Conservation (phyloP, 148 eudicot species). For the Camellia japonica region DNA sequence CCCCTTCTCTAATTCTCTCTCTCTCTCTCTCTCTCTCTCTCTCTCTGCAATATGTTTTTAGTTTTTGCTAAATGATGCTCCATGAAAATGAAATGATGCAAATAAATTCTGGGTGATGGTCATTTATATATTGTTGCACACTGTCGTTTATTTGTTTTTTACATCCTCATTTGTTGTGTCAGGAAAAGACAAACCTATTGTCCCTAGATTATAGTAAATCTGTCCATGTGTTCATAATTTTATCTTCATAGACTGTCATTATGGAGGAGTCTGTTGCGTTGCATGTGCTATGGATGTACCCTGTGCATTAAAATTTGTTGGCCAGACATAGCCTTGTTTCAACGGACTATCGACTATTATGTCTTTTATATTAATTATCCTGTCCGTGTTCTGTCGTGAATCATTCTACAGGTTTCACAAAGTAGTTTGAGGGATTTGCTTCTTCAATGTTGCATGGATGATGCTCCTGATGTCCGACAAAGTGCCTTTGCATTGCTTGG, state of each 20-base stretch:
- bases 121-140: neutral
- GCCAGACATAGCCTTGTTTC: neutral
- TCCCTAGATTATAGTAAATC: too few relatives aligned
- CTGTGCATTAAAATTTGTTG: neutral
- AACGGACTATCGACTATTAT: neutral
- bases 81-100: neutral
- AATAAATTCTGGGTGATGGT: neutral
- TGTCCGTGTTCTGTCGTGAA: neutral
- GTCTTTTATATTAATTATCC: neutral
- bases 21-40: neutral
- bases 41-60: neutral
- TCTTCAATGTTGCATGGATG: slow-evolving; percentile 95
- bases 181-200: neutral
- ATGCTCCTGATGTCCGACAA: slow-evolving; percentile 81
- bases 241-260: neutral
- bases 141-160: neutral
- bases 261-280: neutral
- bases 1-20: neutral
- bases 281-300: neutral
- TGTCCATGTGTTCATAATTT: too few relatives aligned
- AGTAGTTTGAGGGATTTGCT: slow-evolving; percentile 81
- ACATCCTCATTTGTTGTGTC: neutral
- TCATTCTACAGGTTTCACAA: slow-evolving; percentile 70
- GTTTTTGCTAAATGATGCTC: slow-evolving; percentile 3
- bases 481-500: slow-evolving; percentile 99